Conservation (phyloP, 805 yeast genomes). For the Ogataea polymorpha region DNA sequence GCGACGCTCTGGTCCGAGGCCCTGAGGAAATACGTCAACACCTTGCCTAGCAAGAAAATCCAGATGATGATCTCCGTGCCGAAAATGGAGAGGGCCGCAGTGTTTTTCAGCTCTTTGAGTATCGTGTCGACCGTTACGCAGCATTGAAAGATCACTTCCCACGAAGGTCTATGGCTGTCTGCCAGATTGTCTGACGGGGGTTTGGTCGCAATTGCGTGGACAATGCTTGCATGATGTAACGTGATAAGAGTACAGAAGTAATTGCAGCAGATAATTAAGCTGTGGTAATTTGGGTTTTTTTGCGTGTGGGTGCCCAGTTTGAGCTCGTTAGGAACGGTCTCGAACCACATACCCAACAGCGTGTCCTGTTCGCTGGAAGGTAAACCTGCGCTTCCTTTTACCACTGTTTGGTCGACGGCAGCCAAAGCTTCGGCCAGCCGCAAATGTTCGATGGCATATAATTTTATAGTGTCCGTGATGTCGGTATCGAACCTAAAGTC, state of each 20-base stretch:
- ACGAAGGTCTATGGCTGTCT: constrained; percentile 16
- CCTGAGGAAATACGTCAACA: constrained; percentile 12
- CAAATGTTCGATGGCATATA: constrained; percentile 5
- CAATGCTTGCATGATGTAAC: constrained; percentile 9
- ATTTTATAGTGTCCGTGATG: constrained; percentile 1
- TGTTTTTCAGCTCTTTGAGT: constrained; percentile 4
- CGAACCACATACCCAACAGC: constrained; percentile 11
- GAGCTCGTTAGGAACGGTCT: constrained; percentile 7
- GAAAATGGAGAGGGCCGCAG: constrained; percentile 3
- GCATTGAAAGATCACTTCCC: constrained; percentile 20
- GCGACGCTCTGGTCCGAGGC: constrained; percentile 4
- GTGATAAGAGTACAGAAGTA: constrained; percentile 8
- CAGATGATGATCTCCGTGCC: constrained; percentile 4
- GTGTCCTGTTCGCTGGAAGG: constrained; percentile 11
- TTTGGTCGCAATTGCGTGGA: neutral
- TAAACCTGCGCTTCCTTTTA: neutral
- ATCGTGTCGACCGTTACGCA: constrained; percentile 12
- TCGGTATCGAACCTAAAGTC: constrained; percentile 6
- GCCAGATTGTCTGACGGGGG: neutral
- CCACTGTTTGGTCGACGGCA: constrained; percentile 1
- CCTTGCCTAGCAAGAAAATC: constrained; percentile 13
- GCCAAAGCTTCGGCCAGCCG: constrained; percentile 8
- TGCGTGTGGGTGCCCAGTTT: constrained; percentile 3
- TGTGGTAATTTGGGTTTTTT: constrained; percentile 2
- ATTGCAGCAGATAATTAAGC: constrained; percentile 2